phyloP scores from a whole-genome alignment of 371 early-diverging fungal species.

The Actinomucor elegans region DNA sequence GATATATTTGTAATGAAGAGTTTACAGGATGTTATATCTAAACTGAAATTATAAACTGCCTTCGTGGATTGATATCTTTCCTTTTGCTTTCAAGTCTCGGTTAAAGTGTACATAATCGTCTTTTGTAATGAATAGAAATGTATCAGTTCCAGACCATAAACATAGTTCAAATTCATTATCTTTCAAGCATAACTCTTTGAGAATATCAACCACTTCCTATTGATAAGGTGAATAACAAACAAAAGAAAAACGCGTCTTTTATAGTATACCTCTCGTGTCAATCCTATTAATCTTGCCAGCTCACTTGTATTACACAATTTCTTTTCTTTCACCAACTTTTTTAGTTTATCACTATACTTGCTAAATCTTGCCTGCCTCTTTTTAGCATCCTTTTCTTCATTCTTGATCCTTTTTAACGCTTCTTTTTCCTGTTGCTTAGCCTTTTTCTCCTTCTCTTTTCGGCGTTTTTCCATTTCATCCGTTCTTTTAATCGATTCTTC shows the following conservation, averaged over 20 bases:
- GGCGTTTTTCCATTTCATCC: slow-evolving; percentile 34
- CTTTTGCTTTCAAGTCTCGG: slow-evolving; percentile 1
- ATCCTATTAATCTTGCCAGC: slow-evolving; percentile 8
- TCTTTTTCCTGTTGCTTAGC: slow-evolving; percentile 38
- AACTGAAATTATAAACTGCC: slow-evolving; percentile 9
- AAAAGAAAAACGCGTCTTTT: not conserved
- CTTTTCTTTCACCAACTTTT: slow-evolving; percentile 25
- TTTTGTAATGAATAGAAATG: slow-evolving; percentile 23
- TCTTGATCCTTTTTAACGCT: slow-evolving; percentile 21
- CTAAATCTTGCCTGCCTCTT: slow-evolving; percentile 22
- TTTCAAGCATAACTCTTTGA: slow-evolving; percentile 15
- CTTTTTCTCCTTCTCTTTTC: slow-evolving; percentile 30
- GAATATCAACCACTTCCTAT: slow-evolving; percentile 17
- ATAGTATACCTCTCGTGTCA: slow-evolving; percentile 7
- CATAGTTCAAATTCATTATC: slow-evolving; percentile 21
- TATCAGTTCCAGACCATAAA: slow-evolving; percentile 19
- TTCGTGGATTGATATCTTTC: slow-evolving; percentile 21
- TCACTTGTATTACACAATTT: slow-evolving; percentile 14
- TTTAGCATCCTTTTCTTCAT: slow-evolving; percentile 34
- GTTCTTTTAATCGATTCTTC: slow-evolving; percentile 35
- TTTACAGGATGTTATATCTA: slow-evolving; percentile 21
- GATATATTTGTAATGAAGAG: slow-evolving; percentile 19
- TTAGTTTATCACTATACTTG: slow-evolving; percentile 32
- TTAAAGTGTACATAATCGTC: slow-evolving; percentile 18
- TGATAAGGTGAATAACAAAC: too few relatives aligned